Evolutionary conservation across 176 grass and related monocot genomes (phyloP).

Genomic region (Oryza officinalis): DNA sequence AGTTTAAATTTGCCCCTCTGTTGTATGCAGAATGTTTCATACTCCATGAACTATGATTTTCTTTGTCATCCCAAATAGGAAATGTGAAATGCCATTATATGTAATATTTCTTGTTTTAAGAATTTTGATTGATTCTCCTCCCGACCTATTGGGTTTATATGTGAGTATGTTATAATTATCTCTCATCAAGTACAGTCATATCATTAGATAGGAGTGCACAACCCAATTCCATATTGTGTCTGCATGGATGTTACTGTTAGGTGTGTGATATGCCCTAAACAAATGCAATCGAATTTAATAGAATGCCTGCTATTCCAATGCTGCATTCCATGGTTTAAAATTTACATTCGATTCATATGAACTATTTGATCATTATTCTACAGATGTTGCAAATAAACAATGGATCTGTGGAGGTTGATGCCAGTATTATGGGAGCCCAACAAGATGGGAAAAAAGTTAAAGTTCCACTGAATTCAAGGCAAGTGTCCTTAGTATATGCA

Average conservation of each 20-base stretch:
- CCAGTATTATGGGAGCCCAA: constrained; percentile 73
- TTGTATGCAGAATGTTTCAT: not conserved
- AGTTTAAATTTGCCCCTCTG: not conserved
- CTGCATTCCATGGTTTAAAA: constrained; percentile 20
- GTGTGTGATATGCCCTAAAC: not conserved
- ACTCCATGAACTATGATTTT: not conserved
- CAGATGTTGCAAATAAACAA: constrained; percentile 93
- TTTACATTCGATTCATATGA: constrained; percentile 2
- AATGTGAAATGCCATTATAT: not conserved
- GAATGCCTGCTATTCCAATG: not conserved
- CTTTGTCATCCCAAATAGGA: not conserved
- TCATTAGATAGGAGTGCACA: not conserved
- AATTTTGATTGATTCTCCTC: not conserved
- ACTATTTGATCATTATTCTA: constrained; percentile 21
- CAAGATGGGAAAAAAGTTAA: constrained; percentile 91
- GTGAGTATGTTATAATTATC: not conserved
- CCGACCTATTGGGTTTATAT: not conserved
- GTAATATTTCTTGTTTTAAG: not conserved
- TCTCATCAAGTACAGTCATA: not conserved
- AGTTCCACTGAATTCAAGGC: constrained; percentile 95
- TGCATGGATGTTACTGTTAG: constrained; percentile 15
- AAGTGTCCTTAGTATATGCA: constrained; percentile 16
- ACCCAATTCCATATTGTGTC: not conserved
- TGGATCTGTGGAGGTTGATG: constrained; percentile 89
- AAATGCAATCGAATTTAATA: constrained; percentile 19